These are phyloP conservation scores for Aspergillus sp. DNA, from an alignment of 2,329 filamentous ascomycete genomes.

Conservation along the genomic window DNA sequence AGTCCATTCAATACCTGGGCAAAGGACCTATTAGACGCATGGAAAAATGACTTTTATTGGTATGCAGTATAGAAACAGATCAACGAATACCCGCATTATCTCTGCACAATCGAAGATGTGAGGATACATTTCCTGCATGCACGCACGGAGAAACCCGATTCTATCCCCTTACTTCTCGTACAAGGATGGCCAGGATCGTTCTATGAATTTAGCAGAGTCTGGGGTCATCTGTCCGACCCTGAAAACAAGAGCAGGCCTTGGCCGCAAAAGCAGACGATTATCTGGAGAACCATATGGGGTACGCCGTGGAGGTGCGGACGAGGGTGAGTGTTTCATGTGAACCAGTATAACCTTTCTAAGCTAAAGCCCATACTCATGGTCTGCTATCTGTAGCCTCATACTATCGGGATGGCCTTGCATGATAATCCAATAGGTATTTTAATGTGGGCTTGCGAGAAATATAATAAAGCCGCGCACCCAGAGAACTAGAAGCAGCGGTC, in stretches of 20 bases:
- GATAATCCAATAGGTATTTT: conserved; percentile 13
- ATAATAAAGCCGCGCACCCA: conserved; percentile 7
- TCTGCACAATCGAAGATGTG: neutral
- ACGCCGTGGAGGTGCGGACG: conserved; percentile 13
- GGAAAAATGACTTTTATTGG: conserved; percentile 7
- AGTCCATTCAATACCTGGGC: neutral
- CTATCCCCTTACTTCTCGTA: conserved; percentile 9
- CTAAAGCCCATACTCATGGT: neutral
- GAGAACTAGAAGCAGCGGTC: neutral
- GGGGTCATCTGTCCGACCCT: neutral
- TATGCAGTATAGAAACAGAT: neutral
- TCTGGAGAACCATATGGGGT: conserved; percentile 10
- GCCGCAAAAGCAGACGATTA: neutral
- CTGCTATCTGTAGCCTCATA: neutral
- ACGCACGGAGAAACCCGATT: neutral
- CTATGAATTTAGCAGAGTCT: conserved; percentile 9
- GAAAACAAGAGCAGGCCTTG: neutral
- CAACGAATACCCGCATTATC: neutral
- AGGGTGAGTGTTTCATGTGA: neutral
- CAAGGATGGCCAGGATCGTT: conserved; percentile 15
- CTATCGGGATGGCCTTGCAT: conserved; percentile 5
- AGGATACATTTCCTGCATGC: conserved; percentile 8
- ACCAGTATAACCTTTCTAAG: too few species aligned
- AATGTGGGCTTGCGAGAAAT: conserved; percentile 9
- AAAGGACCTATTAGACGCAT: conserved; percentile 3